phyloP scores from a whole-genome alignment of 1,284 basidiomycete genomes.

The Boletellus deceptivus region DNA sequence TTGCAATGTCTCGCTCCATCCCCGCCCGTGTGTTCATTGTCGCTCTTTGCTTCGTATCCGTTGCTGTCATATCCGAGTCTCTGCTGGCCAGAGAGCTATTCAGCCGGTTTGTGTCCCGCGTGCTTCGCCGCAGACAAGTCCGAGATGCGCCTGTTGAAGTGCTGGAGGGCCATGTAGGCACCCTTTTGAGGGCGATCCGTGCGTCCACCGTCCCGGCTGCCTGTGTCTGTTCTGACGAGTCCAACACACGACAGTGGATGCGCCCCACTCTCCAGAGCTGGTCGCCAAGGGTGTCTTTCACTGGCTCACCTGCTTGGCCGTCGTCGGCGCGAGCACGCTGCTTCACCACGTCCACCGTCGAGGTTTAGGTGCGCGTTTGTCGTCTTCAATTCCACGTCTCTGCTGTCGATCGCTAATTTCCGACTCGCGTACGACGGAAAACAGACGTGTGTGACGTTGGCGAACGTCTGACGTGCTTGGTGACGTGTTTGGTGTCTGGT shows the following conservation, averaged over 20 bases:
- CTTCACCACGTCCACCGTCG: neutral
- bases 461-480: neutral
- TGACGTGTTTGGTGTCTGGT: conserved; percentile 3
- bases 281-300: conserved; percentile 14
- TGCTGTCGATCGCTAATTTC: no score
- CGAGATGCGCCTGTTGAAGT: neutral
- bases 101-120: neutral
- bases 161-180: neutral
- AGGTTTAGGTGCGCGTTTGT: neutral
- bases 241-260: conserved; percentile 8
- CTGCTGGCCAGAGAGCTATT: conserved; percentile 10
- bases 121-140: neutral
- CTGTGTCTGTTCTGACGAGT: neutral
- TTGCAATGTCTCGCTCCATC: conserved; percentile 6
- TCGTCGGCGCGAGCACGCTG: conserved; percentile 4
- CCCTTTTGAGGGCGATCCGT: conserved; percentile 18
- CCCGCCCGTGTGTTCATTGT: conserved; percentile 16
- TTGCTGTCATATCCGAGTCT: conserved; percentile 7
- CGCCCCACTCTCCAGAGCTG: conserved; percentile 19
- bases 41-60: conserved; percentile 21
- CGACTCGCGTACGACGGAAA: neutral
- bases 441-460: neutral
- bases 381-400: no score
- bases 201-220: neutral
- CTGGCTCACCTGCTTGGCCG: conserved; percentile 11